Conservation (phyloP, 2,329 filamentous ascomycete genomes). For the Ilyonectria robusta region DNA sequence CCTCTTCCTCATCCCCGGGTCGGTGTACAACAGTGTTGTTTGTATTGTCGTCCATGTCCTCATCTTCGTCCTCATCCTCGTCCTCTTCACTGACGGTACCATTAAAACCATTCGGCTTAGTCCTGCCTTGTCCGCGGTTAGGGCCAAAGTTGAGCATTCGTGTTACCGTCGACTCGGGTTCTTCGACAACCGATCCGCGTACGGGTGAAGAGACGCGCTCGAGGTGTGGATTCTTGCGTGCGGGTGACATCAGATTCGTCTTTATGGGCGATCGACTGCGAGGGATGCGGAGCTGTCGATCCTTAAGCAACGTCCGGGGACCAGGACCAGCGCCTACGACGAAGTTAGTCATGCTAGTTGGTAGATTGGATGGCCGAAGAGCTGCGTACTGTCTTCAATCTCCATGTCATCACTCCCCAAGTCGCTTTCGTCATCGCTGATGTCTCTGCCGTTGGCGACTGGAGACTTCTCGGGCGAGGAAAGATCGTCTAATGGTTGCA, state of each 20-base stretch:
- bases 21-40: constrained; percentile 23
- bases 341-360: constrained; percentile 38
- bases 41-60: constrained; percentile 41
- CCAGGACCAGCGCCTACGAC: constrained; percentile 66
- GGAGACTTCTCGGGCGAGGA: constrained; percentile 81
- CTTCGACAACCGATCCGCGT: constrained; percentile 54
- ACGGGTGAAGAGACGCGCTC: constrained; percentile 67
- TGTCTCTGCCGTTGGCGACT: constrained; percentile 45
- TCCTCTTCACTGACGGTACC: constrained; percentile 44
- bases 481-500: constrained; percentile 88
- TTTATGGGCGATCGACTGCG: constrained; percentile 73
- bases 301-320: constrained; percentile 66
- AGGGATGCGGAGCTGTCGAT: constrained; percentile 63
- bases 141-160: constrained; percentile 68
- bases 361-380: neutral
- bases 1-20: constrained; percentile 4
- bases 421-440: constrained; percentile 38
- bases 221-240: constrained; percentile 72
- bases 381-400: constrained; percentile 61
- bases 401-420: constrained; percentile 67
- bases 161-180: constrained; percentile 60
- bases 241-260: constrained; percentile 72
- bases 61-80: constrained; percentile 50
- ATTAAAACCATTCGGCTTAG: constrained; percentile 49
- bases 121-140: constrained; percentile 21